Evolutionary conservation across 2,329 filamentous ascomycete genomes (phyloP), one percentile per base, ranked within the genome.

Genomic region (Diaporthe helianthi): DNA sequence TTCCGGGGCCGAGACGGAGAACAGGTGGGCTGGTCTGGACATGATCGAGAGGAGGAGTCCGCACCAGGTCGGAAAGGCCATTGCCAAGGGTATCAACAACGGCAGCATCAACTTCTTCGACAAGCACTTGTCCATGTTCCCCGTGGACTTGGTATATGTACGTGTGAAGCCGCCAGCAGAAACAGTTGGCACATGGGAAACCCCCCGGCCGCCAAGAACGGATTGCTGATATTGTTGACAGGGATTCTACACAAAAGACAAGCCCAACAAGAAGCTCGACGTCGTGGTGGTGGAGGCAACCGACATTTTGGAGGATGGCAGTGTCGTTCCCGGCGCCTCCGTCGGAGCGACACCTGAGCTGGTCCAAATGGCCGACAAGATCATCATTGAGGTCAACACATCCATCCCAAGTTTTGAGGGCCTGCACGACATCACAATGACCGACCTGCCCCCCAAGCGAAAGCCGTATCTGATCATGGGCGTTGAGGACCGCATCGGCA

Each of bases 81-180:
- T 97, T 73, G 89, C 93, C 71, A 95, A 93, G 83, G 93, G 93
- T 12, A 97, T 97, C 82, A 97, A 97, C 80, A 89, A 91, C 75
- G 93, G 93, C 52, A 86, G 91, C 74, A 97, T 97, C 82, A 90
- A 95, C 72, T 97, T 97, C 81, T 97, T 97, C 78, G 93, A 97
- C 80, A 97, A 97, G 83, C 93, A 97, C 83, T 80, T 97, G 77
- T 94, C 91, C 80, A 97, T 97, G 93, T 97, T 97, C 79, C 93
- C 93, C 4, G 87, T 90, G 47, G 93, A 97, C 78, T 83, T 97
- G 73, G 91, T 95, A 79, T 96, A 96, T 78, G 87, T 90, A 81
- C 77, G 82, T 73, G 69, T 73, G 69, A 53, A 67, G 52, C 52
- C 46, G 24, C 19, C 26, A 19, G 19, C 19, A 2, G 12, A 26